A percentile compares a stretch with the other conserved stretches of the same genome.
These are phyloP conservation scores for Apiotrichum sp. DNA, from an alignment of 1,284 basidiomycete genomes.

Conservation along the genomic window DNA sequence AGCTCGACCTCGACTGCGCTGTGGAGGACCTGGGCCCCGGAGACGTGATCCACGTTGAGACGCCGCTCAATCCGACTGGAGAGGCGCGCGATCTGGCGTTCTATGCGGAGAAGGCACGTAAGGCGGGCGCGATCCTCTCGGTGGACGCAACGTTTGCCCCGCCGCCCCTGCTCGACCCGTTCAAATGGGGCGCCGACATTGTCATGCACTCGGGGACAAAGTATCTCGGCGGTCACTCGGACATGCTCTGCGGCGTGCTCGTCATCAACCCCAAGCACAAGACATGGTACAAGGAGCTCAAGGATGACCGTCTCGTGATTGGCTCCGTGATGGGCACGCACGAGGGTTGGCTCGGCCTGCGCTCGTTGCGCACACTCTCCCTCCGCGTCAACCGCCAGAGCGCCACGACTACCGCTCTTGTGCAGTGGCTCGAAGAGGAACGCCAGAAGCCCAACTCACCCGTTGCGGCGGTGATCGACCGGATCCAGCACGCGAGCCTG, in stretches of 20 bases:
- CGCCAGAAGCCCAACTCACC: slow-evolving; percentile 36
- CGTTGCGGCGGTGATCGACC: slow-evolving; percentile 46
- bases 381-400: slow-evolving; percentile 67
- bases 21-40: slow-evolving; percentile 67
- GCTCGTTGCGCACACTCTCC: slow-evolving; percentile 65
- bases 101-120: slow-evolving; percentile 74
- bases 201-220: slow-evolving; percentile 59
- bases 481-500: slow-evolving; percentile 73
- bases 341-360: slow-evolving; percentile 79
- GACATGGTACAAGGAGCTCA: slow-evolving; percentile 67
- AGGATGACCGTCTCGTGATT: slow-evolving; percentile 60
- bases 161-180: slow-evolving; percentile 79
- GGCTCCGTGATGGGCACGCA: slow-evolving; percentile 71
- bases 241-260: slow-evolving; percentile 75
- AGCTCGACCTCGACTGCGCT: slow-evolving; percentile 54
- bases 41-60: slow-evolving; percentile 80
- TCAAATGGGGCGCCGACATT: slow-evolving; percentile 70
- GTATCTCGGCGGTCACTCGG: slow-evolving; percentile 86
- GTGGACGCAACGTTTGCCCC: slow-evolving; percentile 86
- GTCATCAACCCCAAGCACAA: slow-evolving; percentile 50
- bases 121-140: slow-evolving; percentile 62
- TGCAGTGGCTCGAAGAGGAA: slow-evolving; percentile 61
- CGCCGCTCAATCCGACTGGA: slow-evolving; percentile 82
- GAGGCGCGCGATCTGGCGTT: slow-evolving; percentile 72
- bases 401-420: slow-evolving; percentile 64